Base-by-base conservation (phyloP, 1,284 basidiomycete species). In the Trichosporon coremiiforme region DNA sequence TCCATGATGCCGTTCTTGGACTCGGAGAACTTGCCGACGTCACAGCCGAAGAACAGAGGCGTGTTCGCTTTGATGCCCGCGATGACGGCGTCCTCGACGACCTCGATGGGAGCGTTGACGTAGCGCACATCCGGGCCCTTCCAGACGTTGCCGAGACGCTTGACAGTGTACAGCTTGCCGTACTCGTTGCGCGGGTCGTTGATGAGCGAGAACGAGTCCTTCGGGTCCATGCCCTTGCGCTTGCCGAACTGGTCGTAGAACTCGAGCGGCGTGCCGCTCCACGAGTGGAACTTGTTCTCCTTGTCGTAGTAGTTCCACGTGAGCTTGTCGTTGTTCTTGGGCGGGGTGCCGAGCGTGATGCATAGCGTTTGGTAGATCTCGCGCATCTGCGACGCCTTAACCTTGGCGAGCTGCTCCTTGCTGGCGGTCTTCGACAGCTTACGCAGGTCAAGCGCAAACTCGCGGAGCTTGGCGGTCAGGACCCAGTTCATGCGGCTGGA, bases 31-130 rank as follows among this genome's bases (percentile, higher is more conserved):
- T 84, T 83, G 64, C 84, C 83, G 20, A 84, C 85, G 68, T 86
- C 94, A 80, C 93, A 97, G 0, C 95, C 95, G 79, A 96, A 96
- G 87, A 96, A 98, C 64, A 97, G 91, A 0, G 96, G 92, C 55
- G 90, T 89, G 64, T 94, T 93, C 29, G 91, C 91, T 83, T 94
- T 94, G 85, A 98, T 89, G 79, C 90, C 87, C 85, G 90, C 90
- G 68, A 96, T 88, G 20, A 95, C 90, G 4, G 89, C 89, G 15
- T 88, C 85, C 85, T 96, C 95, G 79, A 98, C 87, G 62, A 89
- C 88, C 55, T 90, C 88, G 72, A 90, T 89, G 73, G 91, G 88
- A 0, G 93, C 93, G 85, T 98, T 98, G 72, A 98, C 93, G 80
- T 92, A 95, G 55, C 90, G 86, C 36, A 98, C 90, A 8, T 90